Evolutionary conservation across 345 rosid genomes (phyloP), one percentile per base, ranked within the genome.

Genomic region (Sisymbrium irio): DNA sequence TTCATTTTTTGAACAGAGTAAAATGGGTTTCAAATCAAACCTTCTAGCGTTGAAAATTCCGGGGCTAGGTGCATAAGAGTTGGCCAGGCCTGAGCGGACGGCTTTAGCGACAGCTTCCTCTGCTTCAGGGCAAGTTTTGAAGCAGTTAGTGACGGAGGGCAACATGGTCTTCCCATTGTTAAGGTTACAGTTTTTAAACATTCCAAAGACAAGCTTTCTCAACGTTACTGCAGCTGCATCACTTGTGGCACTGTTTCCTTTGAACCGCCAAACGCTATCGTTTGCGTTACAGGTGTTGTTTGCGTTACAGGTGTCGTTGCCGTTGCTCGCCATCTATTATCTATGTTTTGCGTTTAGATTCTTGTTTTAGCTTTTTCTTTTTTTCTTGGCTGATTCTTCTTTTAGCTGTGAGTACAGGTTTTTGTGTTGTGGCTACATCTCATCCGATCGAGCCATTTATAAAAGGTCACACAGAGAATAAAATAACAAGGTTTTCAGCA

Each of bases 31-130:
- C 1, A 2, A 25, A 17, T 9, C 4, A 40, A 0, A 72, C 91
- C 86, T 90, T 40, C 91, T 70, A 7, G 96, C 88, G 0, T 92
- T 74, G 35, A 51, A 79, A 36, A 81, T 54, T 7, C 93, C 92
- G 7, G 32, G 65, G 13, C 67, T 22, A 0, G 87, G 74, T 9
- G 83, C 22, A 63, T 90, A 88, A 28, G 58, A 54, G 44, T 88
- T 86, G 69, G 70, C 81, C 70, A 84, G 9, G 32, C 77, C 83
- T 1, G 90, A 86, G 10, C 70, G 75, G 3, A 83, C 27, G 9
- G 91, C 75, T 4, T 79, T 74, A 7, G 65, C 65, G 1, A 86
- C 30, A 6, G 89, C 91, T 32, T 88, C 85, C 41, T 77, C 91
- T 0, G 89, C 96, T 3, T 15, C 73, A 0, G 67, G 49, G 3